Conservation (phyloP, 1,284 basidiomycete species). For the Ceratobasidium theobromae region DNA sequence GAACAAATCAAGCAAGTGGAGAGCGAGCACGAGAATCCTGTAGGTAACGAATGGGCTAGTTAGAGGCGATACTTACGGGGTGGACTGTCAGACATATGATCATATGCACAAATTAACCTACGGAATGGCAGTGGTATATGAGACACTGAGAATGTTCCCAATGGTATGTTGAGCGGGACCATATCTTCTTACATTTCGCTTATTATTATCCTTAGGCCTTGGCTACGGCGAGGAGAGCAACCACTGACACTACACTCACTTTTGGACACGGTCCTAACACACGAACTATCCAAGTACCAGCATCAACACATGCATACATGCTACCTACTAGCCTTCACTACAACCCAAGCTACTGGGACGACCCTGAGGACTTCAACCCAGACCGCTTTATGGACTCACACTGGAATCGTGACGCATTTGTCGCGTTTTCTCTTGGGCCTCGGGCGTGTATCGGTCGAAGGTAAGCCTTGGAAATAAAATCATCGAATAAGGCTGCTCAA, state of each 20-base stretch:
- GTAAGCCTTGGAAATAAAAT: background rate
- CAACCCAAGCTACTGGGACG: conserved; percentile 36
- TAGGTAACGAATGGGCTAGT: conserved; percentile 5
- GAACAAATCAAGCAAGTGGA: conserved; percentile 53
- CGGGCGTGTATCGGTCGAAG: conserved; percentile 41
- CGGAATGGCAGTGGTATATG: conserved; percentile 55
- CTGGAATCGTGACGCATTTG: conserved; percentile 33
- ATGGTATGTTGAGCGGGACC: too few relatives aligned
- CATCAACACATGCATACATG: background rate
- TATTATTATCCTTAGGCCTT: too few relatives aligned
- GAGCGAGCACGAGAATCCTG: background rate
- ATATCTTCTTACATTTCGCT: too few relatives aligned
- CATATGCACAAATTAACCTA: conserved; percentile 53
- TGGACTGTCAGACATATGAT: conserved; percentile 50
- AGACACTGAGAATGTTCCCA: conserved; percentile 62
- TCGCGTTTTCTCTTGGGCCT: conserved; percentile 40
- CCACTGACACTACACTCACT: background rate
- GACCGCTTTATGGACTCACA: conserved; percentile 38
- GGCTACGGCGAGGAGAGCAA: background rate
- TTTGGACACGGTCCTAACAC: background rate
- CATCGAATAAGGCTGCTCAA: background rate
- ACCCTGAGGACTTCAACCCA: conserved; percentile 39
- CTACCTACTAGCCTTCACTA: conserved; percentile 6
- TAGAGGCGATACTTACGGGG: conserved; percentile 3
- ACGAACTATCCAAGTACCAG: background rate